These are phyloP conservation scores for Sordariomycetes sp. DNA, from an alignment of 2,329 filamentous ascomycete genomes.

Conservation along the genomic window DNA sequence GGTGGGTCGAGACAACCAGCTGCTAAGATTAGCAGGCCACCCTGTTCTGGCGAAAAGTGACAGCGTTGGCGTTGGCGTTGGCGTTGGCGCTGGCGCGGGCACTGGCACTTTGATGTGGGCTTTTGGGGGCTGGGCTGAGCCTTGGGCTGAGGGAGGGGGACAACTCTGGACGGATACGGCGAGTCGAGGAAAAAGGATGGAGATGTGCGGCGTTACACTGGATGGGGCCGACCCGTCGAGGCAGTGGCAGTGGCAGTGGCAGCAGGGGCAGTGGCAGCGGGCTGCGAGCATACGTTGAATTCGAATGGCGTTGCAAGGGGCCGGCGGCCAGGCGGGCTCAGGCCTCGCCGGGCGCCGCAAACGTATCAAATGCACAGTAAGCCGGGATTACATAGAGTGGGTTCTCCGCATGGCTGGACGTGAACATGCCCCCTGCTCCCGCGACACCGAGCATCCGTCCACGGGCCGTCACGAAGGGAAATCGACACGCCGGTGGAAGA, in stretches of 20 bases:
- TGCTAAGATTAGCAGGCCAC: not conserved
- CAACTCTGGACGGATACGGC: not conserved
- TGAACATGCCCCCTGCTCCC: not conserved
- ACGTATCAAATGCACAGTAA: not conserved
- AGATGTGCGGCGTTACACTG: not conserved
- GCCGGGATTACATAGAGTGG: not conserved
- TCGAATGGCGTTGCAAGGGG: not conserved
- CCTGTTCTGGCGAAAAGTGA: not conserved
- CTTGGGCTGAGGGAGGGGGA: slow-evolving; percentile 2
- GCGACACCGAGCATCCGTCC: not conserved
- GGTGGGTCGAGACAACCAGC: not conserved
- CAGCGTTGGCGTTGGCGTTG: not conserved
- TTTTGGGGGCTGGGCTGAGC: not conserved
- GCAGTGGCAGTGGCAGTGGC: slow-evolving; percentile 1
- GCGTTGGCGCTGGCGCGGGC: not conserved
- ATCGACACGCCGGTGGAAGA: not conserved
- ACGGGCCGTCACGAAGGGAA: not conserved
- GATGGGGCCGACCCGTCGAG: not conserved
- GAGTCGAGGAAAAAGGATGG: slow-evolving; percentile 1
- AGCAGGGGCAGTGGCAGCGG: slow-evolving; percentile 1
- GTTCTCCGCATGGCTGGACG: not conserved
- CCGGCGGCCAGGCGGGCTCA: not conserved
- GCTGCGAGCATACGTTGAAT: too few species aligned
- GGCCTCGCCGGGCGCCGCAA: not conserved
- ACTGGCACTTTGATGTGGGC: not conserved